Conservation (phyloP, 176 grass and related monocot species). For the Aegilops longissima region DNA sequence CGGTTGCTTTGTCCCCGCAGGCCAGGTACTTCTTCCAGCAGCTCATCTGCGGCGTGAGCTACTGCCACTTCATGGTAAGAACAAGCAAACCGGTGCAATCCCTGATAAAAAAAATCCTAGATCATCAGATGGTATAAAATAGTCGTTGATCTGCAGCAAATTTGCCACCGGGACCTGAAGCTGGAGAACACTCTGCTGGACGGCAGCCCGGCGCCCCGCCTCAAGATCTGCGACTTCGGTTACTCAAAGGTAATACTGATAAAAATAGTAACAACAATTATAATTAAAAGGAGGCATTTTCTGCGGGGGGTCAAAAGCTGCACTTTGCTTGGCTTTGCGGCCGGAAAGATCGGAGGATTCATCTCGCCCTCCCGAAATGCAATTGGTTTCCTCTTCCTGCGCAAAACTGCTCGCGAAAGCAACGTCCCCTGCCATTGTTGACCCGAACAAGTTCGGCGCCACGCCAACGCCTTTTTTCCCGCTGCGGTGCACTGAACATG, state of each 20-base stretch:
- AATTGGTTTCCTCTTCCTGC: not conserved
- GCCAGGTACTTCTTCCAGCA: conserved; percentile 79
- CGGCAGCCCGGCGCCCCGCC: conserved; percentile 63
- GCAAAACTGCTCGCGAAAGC: not conserved
- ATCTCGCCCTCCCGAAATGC: not conserved
- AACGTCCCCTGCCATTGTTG: not conserved
- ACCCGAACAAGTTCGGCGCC: not conserved
- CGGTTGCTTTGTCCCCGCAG: conserved; percentile 2
- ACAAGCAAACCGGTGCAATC: not conserved
- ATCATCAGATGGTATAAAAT: conserved; percentile 7
- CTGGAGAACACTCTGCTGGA: conserved; percentile 82
- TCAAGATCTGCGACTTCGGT: conserved; percentile 88
- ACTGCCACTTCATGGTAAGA: conserved; percentile 79
- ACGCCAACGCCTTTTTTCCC: conserved; percentile 6
- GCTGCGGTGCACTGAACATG: not conserved
- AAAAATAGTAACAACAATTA: not conserved
- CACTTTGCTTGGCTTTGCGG: conserved; percentile 12
- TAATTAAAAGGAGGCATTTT: not conserved
- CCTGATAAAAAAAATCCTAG: not conserved
- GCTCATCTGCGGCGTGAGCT: conserved; percentile 70
- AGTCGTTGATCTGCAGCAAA: conserved; percentile 46
- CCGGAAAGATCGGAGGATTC: conserved; percentile 12
- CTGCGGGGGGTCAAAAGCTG: conserved; percentile 14
- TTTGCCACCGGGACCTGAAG: conserved; percentile 73
- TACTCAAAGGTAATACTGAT: conserved; percentile 63